phyloP scores from a whole-genome alignment of 441 rosid species.

The Adansonia rubrostipa region DNA sequence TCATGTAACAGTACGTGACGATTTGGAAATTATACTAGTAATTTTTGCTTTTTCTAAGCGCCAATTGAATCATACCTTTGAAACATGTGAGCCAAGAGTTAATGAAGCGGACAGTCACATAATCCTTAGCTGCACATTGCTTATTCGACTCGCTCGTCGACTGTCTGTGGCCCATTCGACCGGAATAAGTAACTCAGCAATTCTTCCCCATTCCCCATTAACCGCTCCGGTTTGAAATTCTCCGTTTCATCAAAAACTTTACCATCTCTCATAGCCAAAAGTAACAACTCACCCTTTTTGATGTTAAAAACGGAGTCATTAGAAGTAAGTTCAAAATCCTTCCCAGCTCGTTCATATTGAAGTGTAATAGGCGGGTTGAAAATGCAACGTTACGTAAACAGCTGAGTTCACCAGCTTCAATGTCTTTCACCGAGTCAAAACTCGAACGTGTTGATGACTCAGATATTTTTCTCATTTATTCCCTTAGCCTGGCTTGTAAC shows the following conservation, averaged over 20 bases:
- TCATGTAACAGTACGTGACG: too few species aligned
- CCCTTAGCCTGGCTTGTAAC: slow-evolving; percentile 56
- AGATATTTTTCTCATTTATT: slow-evolving; percentile 53
- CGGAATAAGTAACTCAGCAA: slow-evolving; percentile 66
- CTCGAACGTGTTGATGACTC: slow-evolving; percentile 42
- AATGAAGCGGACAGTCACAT: slow-evolving; percentile 56
- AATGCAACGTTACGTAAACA: slow-evolving; percentile 71
- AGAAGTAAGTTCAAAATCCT: slow-evolving; percentile 65
- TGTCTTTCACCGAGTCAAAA: slow-evolving; percentile 59
- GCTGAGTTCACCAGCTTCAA: slow-evolving; percentile 76
- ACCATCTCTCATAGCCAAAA: slow-evolving; percentile 66
- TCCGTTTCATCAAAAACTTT: slow-evolving; percentile 69
- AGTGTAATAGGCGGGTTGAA: slow-evolving; percentile 71
- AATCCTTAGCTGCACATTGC: slow-evolving; percentile 80
- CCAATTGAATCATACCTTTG: slow-evolving; percentile 62
- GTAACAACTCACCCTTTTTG: slow-evolving; percentile 76
- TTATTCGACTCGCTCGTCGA: slow-evolving; percentile 62
- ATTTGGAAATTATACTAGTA: too few species aligned
- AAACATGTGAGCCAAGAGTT: slow-evolving; percentile 61
- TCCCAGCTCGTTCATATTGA: slow-evolving; percentile 81
- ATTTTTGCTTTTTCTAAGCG: too few species aligned
- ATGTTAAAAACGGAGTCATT: slow-evolving; percentile 67
- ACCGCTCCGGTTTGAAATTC: slow-evolving; percentile 70
- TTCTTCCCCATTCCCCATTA: slow-evolving; percentile 47
- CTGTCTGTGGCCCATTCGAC: slow-evolving; percentile 94